Evolutionary conservation across 108 stramenopile genomes (phyloP).

Genomic region (Epipyxis sp.): DNA sequence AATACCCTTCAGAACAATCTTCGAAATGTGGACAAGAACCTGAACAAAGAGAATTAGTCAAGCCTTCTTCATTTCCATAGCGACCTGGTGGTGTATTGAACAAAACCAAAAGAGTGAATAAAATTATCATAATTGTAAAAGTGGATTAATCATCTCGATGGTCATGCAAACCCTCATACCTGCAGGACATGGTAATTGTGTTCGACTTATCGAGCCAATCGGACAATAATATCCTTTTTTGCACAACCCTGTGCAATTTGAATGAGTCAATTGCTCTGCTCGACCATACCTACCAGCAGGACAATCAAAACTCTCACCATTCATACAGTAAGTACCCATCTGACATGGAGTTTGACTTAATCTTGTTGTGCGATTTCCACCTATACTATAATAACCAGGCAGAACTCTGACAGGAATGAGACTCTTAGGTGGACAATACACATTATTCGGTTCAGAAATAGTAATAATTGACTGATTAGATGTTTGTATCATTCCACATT

Average conservation of each 20-base stretch:
- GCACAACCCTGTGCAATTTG: constrained; percentile 34
- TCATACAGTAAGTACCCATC: constrained; percentile 11
- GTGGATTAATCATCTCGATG: neutral
- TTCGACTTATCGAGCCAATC: constrained; percentile 33
- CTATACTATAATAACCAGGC: constrained; percentile 15
- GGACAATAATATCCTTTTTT: constrained; percentile 59
- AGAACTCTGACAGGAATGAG: neutral
- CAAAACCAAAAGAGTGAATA: neutral
- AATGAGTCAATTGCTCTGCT: neutral
- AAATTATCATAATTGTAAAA: neutral
- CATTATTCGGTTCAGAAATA: neutral
- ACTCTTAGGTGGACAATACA: neutral
- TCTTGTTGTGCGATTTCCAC: constrained; percentile 5
- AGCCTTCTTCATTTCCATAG: neutral
- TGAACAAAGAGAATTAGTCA: constrained; percentile 8
- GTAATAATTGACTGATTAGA: neutral
- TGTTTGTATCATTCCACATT: neutral
- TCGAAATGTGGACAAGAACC: neutral
- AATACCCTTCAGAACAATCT: neutral
- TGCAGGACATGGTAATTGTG: constrained; percentile 47
- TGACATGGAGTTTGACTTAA: neutral
- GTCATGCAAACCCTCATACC: too few species aligned
- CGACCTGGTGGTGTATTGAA: constrained; percentile 28
- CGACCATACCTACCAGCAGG: constrained; percentile 19
- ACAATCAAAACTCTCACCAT: neutral